Conservation (phyloP, 257 asterid species). For the Verbascum thapsus region DNA sequence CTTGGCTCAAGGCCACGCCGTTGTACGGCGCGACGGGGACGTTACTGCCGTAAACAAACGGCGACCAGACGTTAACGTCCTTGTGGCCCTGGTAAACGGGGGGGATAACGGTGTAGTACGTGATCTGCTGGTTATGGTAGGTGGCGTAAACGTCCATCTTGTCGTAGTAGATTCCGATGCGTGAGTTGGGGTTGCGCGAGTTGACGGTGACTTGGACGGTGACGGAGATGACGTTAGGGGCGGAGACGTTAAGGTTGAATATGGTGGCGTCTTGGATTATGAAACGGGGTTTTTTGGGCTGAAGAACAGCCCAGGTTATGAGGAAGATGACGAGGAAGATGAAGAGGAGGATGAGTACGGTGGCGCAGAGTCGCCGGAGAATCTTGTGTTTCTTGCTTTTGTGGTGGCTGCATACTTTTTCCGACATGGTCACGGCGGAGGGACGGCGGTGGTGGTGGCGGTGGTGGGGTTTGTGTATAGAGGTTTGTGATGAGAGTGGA, state of each 20-base stretch:
- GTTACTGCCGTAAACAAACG: conserved; percentile 58
- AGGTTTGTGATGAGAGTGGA: conserved; percentile 4
- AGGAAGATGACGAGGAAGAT: conserved; percentile 56
- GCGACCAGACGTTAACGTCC: conserved; percentile 80
- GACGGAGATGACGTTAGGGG: conserved; percentile 77
- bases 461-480: not conserved
- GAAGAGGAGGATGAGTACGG: conserved; percentile 45
- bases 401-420: conserved; percentile 77
- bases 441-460: conserved; percentile 13
- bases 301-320: conserved; percentile 72
- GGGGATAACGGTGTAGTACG: conserved; percentile 63
- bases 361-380: conserved; percentile 38
- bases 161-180: conserved; percentile 73
- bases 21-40: conserved; percentile 87
- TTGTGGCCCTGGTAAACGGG: conserved; percentile 85
- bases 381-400: conserved; percentile 36
- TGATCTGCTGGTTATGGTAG: conserved; percentile 76
- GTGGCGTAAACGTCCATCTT: conserved; percentile 50
- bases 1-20: conserved; percentile 55
- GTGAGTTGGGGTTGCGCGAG: conserved; percentile 73
- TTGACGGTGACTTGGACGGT: conserved; percentile 74
- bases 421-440: conserved; percentile 48
- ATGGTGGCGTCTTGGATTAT: conserved; percentile 92
- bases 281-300: conserved; percentile 81
- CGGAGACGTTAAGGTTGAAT: conserved; percentile 72